phyloP scores from a whole-genome alignment of 805 yeast genomes.

The Candida tibetensis region DNA sequence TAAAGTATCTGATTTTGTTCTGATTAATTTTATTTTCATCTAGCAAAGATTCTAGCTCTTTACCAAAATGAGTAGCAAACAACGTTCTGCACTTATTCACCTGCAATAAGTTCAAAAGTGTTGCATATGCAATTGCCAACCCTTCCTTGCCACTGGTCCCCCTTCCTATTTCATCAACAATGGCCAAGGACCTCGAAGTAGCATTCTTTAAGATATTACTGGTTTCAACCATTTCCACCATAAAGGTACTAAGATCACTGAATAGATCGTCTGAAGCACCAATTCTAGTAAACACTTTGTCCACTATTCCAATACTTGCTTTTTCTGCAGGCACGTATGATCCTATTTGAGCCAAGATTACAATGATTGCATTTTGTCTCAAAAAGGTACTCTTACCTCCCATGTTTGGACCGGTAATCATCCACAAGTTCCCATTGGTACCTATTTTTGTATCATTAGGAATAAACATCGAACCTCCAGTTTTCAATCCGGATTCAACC shows the following conservation, averaged over 20 bases:
- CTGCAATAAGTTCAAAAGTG: constrained; percentile 53
- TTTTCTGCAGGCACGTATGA: constrained; percentile 50
- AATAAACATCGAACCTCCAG: constrained; percentile 47
- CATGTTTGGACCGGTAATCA: constrained; percentile 41
- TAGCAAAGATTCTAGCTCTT: constrained; percentile 38
- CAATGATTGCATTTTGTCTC: constrained; percentile 47
- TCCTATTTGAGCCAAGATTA: constrained; percentile 52
- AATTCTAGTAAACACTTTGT: constrained; percentile 46
- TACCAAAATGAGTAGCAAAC: constrained; percentile 85
- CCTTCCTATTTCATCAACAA: constrained; percentile 55
- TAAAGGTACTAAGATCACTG: constrained; percentile 45
- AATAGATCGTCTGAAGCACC: constrained; percentile 33
- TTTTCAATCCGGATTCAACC: constrained; percentile 71
- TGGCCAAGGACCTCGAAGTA: constrained; percentile 40
- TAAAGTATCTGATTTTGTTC: constrained; percentile 24
- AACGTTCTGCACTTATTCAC: constrained; percentile 64
- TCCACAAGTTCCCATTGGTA: constrained; percentile 16
- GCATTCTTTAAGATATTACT: constrained; percentile 33
- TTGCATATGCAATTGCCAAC: constrained; percentile 77
- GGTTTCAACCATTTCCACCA: constrained; percentile 47
- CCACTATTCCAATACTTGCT: constrained; percentile 47
- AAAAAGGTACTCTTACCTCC: constrained; percentile 55
- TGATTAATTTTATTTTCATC: constrained; percentile 26
- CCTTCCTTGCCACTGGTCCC: constrained; percentile 76
- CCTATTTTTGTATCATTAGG: constrained; percentile 38